Conservation (phyloP, 306 rosid species). For the Fagus crenata region DNA sequence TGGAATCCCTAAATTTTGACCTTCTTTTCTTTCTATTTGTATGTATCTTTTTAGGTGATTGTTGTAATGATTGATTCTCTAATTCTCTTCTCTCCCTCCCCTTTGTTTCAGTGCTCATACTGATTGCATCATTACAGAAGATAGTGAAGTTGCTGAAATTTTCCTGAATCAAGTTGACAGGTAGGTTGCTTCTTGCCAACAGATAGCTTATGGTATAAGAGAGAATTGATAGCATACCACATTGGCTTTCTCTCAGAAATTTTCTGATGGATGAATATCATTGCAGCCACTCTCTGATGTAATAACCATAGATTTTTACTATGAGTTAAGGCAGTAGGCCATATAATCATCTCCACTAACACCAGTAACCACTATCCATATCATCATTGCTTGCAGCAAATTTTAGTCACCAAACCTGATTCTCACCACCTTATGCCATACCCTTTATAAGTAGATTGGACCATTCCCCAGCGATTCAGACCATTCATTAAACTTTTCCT, state of each 20-base stretch:
- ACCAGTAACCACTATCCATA: background rate
- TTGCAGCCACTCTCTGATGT: background rate
- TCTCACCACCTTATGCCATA: background rate
- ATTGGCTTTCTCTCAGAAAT: background rate
- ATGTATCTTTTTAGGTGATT: background rate
- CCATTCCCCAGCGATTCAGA: background rate
- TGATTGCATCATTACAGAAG: conserved; percentile 78
- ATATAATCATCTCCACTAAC: background rate
- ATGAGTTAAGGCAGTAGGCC: background rate
- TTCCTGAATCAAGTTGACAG: conserved; percentile 74
- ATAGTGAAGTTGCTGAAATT: conserved; percentile 58
- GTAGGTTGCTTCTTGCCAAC: conserved; percentile 30
- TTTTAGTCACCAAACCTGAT: background rate
- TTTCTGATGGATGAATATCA: background rate
- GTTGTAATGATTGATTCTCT: background rate
- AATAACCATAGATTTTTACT: background rate
- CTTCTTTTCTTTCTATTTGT: conserved; percentile 3
- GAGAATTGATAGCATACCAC: background rate
- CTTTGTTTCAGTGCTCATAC: conserved; percentile 67
- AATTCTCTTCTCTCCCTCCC: conserved; percentile 4
- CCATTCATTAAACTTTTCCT: background rate
- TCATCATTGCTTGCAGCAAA: background rate
- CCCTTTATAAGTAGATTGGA: background rate
- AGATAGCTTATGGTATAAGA: background rate
- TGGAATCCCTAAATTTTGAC: conserved; percentile 3